Base-by-base conservation (phyloP, 495 filamentous ascomycete genomes). In the Ramalina intermedia region DNA sequence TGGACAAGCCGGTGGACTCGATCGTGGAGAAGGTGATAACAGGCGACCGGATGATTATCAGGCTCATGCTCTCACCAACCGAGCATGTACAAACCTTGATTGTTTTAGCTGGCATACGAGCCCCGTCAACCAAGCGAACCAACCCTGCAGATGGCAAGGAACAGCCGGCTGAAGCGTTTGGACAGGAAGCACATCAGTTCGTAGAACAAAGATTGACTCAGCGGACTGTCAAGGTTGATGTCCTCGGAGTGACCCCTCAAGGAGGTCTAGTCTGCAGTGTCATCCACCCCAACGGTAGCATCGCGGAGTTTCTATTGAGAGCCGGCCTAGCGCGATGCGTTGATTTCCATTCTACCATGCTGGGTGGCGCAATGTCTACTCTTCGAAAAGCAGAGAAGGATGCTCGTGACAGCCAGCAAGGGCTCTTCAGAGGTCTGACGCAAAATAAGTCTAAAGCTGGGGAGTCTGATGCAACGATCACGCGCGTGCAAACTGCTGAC, bases 241-340 rank as follows among this genome's bases (percentile, higher is more conserved):
- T 95, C 26, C 72, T 96, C 24, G 93, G 91, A 20, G 74, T 85
- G 11, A 95, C 85, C 42, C 86, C 87, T 0, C 88, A 94, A 61
- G 79, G 78, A 41, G 86, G 91, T 58, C 71, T 95, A 16, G 76
- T 96, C 52, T 86, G 79, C 40, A 73, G 75, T 33, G 73, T 99
- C 21, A 71, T 84, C 38, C 93, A 96, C 64, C 87, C 87, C 18
- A 79, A 82, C 20, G 93, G 93, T 42, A 94, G 84, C 63, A 91
- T 99, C 62, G 86, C 88, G 24, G 83, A 83, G 48, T 85, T 87
- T 62, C 64, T 96, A 14, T 79, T 96, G 23, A 78, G 87, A 53
- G 85, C 84, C 41, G 93, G 93, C 54, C 68, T 96, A 37, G 93
- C 89, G 37, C 76, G 87, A 55, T 96, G 91, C 70, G 82, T 84